Base-by-base conservation (phyloP, 129 eudicot genomes). In the Saussurea involucrata region DNA sequence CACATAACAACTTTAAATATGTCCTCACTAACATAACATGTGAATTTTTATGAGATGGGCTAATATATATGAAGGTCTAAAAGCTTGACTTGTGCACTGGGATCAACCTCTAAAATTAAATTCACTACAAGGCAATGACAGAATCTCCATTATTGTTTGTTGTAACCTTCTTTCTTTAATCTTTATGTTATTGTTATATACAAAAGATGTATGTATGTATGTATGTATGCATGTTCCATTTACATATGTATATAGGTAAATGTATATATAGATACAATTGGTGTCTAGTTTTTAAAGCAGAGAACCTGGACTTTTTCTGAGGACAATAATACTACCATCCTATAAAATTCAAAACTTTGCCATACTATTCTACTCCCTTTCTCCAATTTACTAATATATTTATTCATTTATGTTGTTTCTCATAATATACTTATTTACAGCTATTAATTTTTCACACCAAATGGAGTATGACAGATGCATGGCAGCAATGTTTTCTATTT, bases 41-140 rank as follows among this genome's bases (percentile, higher is more conserved):
- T 34, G 7, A 42, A 22, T 42, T 24, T 70, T 10, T 67, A 36
- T 36, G 33, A 13, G 7, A 66, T 17, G 42, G 21, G 5, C 63
- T 61, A 77, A 4, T 34, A 42, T 49, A 78, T 63, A 61, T 44
- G 17, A 36, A 25, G 60, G 85, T 73, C 49, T 63, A 44, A 40
- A 36, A 68, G 61, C n/a, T n/a, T n/a, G n/a, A n/a, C n/a, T n/a
- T n/a, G n/a, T n/a, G n/a, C n/a, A n/a, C n/a, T n/a, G n/a, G n/a
- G n/a, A 42, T 82, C 29, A 36, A 36, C 11, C 75, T 58, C 66
- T 49, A 68, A 49, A 84, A 73, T 81, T 40, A 87, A 40, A 61
- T 84, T 69, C 85, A 85, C 86, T 87, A 87, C 87, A 82, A 73
- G 60, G n/a, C n/a, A n/a, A n/a, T n/a, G n/a, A n/a, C n/a, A 78